These are phyloP conservation scores for Fusarium tuaranense DNA, from an alignment of 2,329 filamentous ascomycete species.

Conservation along the genomic window DNA sequence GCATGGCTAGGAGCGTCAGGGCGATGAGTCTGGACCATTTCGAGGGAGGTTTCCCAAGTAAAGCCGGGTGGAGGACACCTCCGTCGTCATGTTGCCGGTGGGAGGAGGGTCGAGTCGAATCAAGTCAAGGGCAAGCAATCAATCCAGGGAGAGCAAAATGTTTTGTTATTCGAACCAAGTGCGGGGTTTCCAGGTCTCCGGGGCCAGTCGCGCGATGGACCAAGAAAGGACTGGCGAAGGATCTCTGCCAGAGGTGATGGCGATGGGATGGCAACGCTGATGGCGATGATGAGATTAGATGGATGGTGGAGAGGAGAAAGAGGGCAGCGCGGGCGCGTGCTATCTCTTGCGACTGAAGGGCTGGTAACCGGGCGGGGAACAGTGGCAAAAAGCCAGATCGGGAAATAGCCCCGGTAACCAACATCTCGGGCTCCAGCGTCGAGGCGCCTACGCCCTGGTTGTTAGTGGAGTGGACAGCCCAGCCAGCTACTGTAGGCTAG, in stretches of 20 bases:
- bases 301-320: conserved; percentile 43
- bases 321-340: conserved; percentile 35
- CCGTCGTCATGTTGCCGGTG: conserved; percentile 76
- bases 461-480: background rate
- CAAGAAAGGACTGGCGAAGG: conserved; percentile 35
- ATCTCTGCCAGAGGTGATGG: conserved; percentile 21
- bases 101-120: conserved; percentile 17
- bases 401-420: conserved; percentile 35
- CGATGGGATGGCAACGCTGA: conserved; percentile 32
- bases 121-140: conserved; percentile 8
- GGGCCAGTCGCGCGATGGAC: conserved; percentile 40
- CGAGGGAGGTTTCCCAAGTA: conserved; percentile 98
- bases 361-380: conserved; percentile 43
- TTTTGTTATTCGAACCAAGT: conserved; percentile 18
- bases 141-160: conserved; percentile 34
- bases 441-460: conserved; percentile 12
- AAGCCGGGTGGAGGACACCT: conserved; percentile 94
- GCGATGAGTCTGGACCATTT: conserved; percentile 74
- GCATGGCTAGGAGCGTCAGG: conserved; percentile 46
- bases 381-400: conserved; percentile 45
- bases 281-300: conserved; percentile 31
- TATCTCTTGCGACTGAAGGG: conserved; percentile 43
- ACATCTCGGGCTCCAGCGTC: conserved; percentile 15
- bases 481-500: background rate
- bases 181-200: conserved; percentile 37